Conservation (phyloP, 2,329 filamentous ascomycete genomes). For the Aureobasidium leucospermi region DNA sequence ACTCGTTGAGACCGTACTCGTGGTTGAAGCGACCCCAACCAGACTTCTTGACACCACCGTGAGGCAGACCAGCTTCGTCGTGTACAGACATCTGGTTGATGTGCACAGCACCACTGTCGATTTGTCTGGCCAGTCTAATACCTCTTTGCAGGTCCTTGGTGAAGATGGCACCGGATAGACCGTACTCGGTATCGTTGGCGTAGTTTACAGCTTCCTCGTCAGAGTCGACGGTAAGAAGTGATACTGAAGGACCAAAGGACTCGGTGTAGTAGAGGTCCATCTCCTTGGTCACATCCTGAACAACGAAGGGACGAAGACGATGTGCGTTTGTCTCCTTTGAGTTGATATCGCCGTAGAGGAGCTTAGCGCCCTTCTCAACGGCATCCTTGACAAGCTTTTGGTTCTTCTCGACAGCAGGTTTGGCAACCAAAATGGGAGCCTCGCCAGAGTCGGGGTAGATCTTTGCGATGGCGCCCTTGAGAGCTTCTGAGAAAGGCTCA, state of each 20-base stretch:
- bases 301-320: constrained; percentile 56
- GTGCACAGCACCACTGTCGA: constrained; percentile 54
- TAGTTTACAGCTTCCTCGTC: constrained; percentile 66
- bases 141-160: constrained; percentile 54
- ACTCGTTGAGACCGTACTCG: constrained; percentile 10
- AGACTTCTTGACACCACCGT: constrained; percentile 44
- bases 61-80: constrained; percentile 41
- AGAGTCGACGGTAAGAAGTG: constrained; percentile 55
- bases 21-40: constrained; percentile 32
- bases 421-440: constrained; percentile 35
- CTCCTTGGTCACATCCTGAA: constrained; percentile 57
- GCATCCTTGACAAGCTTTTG: constrained; percentile 49
- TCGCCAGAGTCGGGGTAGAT: constrained; percentile 41
- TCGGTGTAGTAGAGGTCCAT: constrained; percentile 74
- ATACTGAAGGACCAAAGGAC: constrained; percentile 69
- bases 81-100: constrained; percentile 47
- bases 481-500: constrained; percentile 44
- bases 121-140: constrained; percentile 36
- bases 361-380: constrained; percentile 49
- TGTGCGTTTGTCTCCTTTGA: constrained; percentile 24
- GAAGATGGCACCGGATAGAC: constrained; percentile 64
- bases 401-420: constrained; percentile 44
- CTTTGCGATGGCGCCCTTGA: constrained; percentile 40
- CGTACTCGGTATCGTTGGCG: constrained; percentile 78
- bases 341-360: constrained; percentile 44